Evolutionary conservation across 2,329 filamentous ascomycete species (phyloP), one percentile per base, ranked within the genome.

Genomic region (Fusarium sp.): DNA sequence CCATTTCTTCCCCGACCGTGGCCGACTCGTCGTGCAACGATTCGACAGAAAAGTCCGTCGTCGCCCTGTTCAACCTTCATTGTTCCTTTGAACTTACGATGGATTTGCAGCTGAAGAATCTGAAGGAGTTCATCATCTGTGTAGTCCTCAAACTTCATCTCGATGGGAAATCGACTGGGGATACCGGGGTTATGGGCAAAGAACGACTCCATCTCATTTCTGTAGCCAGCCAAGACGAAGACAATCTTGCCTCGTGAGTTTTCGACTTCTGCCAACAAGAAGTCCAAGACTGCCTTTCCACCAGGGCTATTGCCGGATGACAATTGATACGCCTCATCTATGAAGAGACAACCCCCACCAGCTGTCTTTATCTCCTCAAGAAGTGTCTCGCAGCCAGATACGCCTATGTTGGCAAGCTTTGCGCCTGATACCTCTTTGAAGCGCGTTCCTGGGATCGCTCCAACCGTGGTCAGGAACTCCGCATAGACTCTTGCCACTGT

Each of bases 261-360:
- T 71, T 95, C 92, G 1, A 94, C 87, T 72, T 94, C 91, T 0
- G 90, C 85, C 0, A 95, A 85, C 0, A 95, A 81, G 64, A 86
- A 92, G 66, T 95, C 91, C 0, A 95, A 81, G 0, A 94, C 90
- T 0, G 86, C 84, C 1, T 79, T 82, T 0, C 92, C 91, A 1
- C 87, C 87, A 4, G 76, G 73, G 24, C 81, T 91, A 59, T 88
- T 87, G 0, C 86, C 86, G 1, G 87, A 88, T 0, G 88, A 85
- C 0, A 95, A 82, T 68, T 95, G 92, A 73, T 95, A 94, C 0
- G 92, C 91, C 77, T 95, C 92, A 64, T 95, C 92, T 24, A 95
- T 90, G 74, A 95, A 95, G 3, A 93, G 74, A 0, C 90, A 90
- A 0, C 92, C 92, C 0, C 92, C 92, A 0, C 87, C 89, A 1